Evolutionary conservation across 805 yeast genomes (phyloP), one percentile per base, ranked within the genome.

Genomic region (Candida awuae): DNA sequence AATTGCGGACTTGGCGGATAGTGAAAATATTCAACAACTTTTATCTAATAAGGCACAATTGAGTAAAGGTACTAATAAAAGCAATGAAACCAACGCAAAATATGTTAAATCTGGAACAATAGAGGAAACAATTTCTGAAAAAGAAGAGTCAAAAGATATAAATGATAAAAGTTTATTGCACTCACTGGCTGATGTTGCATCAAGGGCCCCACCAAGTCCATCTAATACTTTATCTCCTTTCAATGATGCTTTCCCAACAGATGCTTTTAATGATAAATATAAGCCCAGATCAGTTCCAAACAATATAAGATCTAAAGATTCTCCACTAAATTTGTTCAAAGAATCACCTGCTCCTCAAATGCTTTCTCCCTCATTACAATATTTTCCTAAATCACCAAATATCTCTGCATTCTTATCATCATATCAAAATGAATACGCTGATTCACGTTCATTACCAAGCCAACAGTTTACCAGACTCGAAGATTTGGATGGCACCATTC

Each of bases 111-210:
- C n/a, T n/a, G n/a, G n/a, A n/a, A n/a, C n/a, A n/a, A n/a, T n/a
- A n/a, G n/a, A n/a, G n/a, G n/a, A n/a, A 13, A 47, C 47, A 8
- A 36, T 38, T 22, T 3, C 12, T 6, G 22, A 20, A 27, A 25
- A 12, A 19, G 17, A 30, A 18, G 14, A 13, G 15, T 9, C 17
- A 18, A n/a, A 12, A 6, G 15, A 18, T 7, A 29, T 23, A n/a
- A 23, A 29, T 13, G 21, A 29, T 14, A 27, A 35, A 3, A 33
- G 33, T 2, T 16, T 42, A 17, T 30, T 51, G 1, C 39, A 41
- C 19, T 51, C 57, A 4, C 34, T 50, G 16, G 53, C 52, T 1
- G 47, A 44, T 17, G 47, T 46, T 7, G 51, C 55, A 4, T 44
- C 56, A 4, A 45, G 43, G 29, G 48, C 33, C 2, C 39, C 54